Base-by-base conservation (phyloP, 2,329 filamentous ascomycete genomes). In the Sarocladiaceae sp. region DNA sequence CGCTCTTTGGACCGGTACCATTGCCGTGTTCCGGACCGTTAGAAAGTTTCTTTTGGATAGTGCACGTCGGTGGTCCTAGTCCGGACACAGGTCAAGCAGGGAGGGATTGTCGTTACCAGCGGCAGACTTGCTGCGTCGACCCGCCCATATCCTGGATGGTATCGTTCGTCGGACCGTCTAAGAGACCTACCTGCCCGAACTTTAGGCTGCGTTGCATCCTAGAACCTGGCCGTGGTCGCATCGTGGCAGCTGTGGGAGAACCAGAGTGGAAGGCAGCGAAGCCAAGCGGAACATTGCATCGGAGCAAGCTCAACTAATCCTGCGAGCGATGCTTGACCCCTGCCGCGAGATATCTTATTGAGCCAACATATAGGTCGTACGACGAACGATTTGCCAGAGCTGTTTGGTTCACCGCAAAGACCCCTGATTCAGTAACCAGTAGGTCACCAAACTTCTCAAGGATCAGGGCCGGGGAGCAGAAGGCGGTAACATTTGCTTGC, bases 21-120 rank as follows among this genome's bases (percentile, higher is more conserved):
- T n/a, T n/a, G n/a, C n/a, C n/a, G n/a, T n/a, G n/a, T n/a, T n/a
- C n/a, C n/a, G n/a, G n/a, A n/a, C n/a, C n/a, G n/a, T n/a, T n/a
- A n/a, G n/a, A n/a, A n/a, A n/a, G n/a, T n/a, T n/a, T n/a, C n/a
- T n/a, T n/a, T n/a, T n/a, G n/a, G n/a, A n/a, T n/a, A n/a, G n/a
- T n/a, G n/a, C n/a, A n/a, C n/a, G n/a, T n/a, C n/a, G n/a, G n/a
- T n/a, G n/a, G n/a, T n/a, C n/a, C n/a, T n/a, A n/a, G n/a, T n/a
- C n/a, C n/a, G n/a, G n/a, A n/a, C n/a, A n/a, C n/a, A n/a, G n/a
- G n/a, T n/a, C n/a, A n/a, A n/a, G n/a, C n/a, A n/a, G n/a, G n/a
- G n/a, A n/a, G n/a, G n/a, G n/a, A n/a, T 22, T 20, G 17, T 48
- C 44, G 44, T 11, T 48, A 48, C 44, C 44, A 33, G n/a, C 20